phyloP scores from a whole-genome alignment of 495 filamentous ascomycete species.

The Hyaloscypha finlandica region DNA sequence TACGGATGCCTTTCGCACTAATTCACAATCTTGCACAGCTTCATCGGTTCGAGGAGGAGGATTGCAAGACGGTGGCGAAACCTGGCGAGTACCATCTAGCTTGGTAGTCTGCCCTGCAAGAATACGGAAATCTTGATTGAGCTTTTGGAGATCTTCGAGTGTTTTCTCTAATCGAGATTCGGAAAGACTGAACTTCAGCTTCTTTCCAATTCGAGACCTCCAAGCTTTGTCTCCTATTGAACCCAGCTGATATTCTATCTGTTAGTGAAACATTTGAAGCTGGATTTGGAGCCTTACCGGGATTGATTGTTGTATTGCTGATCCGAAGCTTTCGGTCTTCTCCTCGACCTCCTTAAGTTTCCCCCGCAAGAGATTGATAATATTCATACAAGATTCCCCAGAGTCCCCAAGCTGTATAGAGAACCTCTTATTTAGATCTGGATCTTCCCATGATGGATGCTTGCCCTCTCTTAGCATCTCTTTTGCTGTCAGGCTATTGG shows the following conservation, averaged over 20 bases:
- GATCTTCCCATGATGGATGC: conserved; percentile 16
- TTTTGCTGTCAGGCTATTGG: conserved; percentile 8
- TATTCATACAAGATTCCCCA: conserved; percentile 12
- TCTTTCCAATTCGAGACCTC: conserved; percentile 17
- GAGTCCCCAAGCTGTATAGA: conserved; percentile 19
- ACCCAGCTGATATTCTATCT: conserved; percentile 6
- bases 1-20: conserved; percentile 35
- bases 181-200: conserved; percentile 24
- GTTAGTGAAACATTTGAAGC: too few species aligned
- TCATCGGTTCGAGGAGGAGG: conserved; percentile 3
- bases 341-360: conserved; percentile 14
- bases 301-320: conserved; percentile 17
- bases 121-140: conserved; percentile 20
- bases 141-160: conserved; percentile 13
- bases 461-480: conserved; percentile 18
- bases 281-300: conserved; percentile 13
- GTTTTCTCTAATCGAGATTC: conserved; percentile 13
- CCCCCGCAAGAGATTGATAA: conserved; percentile 14
- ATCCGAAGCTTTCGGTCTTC: conserved; percentile 18
- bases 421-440: conserved; percentile 17
- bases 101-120: conserved; percentile 19
- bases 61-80: neutral
- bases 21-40: conserved; percentile 23
- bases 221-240: conserved; percentile 22
- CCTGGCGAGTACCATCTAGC: neutral